Conservation (phyloP, 176 grass and related monocot species). For the Avena atlantica region DNA sequence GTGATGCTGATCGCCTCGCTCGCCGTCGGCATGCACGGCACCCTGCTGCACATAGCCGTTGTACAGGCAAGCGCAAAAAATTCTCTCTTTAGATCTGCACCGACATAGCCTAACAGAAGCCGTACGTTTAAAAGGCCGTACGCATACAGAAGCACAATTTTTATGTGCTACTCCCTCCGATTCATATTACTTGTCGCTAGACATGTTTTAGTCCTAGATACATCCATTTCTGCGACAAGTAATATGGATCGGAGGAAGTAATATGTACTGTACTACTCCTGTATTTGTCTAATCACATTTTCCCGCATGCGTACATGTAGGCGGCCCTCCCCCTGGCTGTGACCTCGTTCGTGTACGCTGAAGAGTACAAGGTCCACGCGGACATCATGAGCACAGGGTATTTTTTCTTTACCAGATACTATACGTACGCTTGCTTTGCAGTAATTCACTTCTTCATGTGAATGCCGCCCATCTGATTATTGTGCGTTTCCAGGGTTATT, state of each 20-base stretch:
- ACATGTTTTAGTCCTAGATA: too few relatives aligned
- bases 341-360: conserved; percentile 85
- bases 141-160: too few relatives aligned
- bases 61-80: conserved; percentile 56
- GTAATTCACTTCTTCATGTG: neutral
- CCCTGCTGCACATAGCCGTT: conserved; percentile 58
- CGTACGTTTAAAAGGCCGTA: too few relatives aligned
- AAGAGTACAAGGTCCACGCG: conserved; percentile 84
- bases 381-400: conserved; percentile 98
- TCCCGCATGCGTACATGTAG: conserved; percentile 38
- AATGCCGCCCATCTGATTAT: neutral
- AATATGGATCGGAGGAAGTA: too few relatives aligned
- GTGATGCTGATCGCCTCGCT: conserved; percentile 61
- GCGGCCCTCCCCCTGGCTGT: conserved; percentile 79
- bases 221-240: too few relatives aligned
- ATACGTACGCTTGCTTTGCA: neutral
- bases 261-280: too few relatives aligned
- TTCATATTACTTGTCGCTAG: too few relatives aligned
- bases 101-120: too few relatives aligned
- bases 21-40: conserved; percentile 65
- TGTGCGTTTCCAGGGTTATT: conserved; percentile 58
- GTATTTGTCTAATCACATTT: neutral
- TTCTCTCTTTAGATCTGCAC: too few relatives aligned
- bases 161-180: too few relatives aligned
- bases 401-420: neutral